phyloP scores from a whole-genome alignment of 768 basidiomycete genomes.

The Tulasnella sp. region DNA sequence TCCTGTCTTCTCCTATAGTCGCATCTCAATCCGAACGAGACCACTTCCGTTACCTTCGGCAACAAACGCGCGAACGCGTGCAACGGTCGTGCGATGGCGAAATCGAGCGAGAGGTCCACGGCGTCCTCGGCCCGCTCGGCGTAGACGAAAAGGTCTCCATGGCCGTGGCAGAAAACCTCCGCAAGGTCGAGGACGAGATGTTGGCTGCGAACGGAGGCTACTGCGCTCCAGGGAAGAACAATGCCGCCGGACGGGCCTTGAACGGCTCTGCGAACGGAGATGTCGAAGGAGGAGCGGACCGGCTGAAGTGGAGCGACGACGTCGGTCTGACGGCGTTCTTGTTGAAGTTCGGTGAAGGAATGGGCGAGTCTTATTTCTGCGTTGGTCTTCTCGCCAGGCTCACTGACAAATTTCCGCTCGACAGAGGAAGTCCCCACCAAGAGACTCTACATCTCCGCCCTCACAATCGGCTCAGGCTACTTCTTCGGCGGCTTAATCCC shows the following conservation, averaged over 20 bases:
- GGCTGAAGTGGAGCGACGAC: slow-evolving; percentile 67
- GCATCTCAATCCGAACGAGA: slow-evolving; percentile 97
- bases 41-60: slow-evolving; percentile 81
- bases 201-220: slow-evolving; percentile 39
- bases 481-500: slow-evolving; percentile 93
- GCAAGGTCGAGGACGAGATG: slow-evolving; percentile 59
- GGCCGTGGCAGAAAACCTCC: slow-evolving; percentile 74
- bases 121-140: slow-evolving; percentile 85
- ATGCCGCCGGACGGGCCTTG: slow-evolving; percentile 33
- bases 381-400: not conserved
- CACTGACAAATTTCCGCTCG: slow-evolving; percentile 19
- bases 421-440: slow-evolving; percentile 85
- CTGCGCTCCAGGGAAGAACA: slow-evolving; percentile 16
- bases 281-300: slow-evolving; percentile 53
- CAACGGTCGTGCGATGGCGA: slow-evolving; percentile 87
- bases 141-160: slow-evolving; percentile 81
- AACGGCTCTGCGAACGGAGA: slow-evolving; percentile 24
- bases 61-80: slow-evolving; percentile 80
- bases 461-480: slow-evolving; percentile 95
- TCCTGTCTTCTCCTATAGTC: slow-evolving; percentile 45
- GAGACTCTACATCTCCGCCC: slow-evolving; percentile 85
- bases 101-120: slow-evolving; percentile 93
- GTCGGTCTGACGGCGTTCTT: slow-evolving; percentile 92
- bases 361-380: slow-evolving; percentile 57
- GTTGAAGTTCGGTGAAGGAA: slow-evolving; percentile 92